Percentiles rank a stretch among this genome's conserved stretches.
phyloP scores from a whole-genome alignment of 306 rosid genomes.

The Inga laurina region DNA sequence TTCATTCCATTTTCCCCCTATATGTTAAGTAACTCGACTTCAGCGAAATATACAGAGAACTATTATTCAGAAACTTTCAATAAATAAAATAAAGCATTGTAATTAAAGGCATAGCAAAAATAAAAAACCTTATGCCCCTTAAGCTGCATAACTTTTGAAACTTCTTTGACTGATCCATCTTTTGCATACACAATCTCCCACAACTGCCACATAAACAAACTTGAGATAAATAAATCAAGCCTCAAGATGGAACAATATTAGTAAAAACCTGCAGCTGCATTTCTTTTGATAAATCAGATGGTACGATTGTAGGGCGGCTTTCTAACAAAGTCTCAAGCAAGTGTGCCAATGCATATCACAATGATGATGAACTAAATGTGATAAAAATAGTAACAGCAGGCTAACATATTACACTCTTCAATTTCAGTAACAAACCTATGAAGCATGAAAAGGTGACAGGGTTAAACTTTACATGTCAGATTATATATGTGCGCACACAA shows the following conservation, averaged over 20 bases:
- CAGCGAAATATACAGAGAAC: too few relatives aligned
- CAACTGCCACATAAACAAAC: slow-evolving; percentile 51
- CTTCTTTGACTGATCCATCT: slow-evolving; percentile 96
- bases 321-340: slow-evolving; percentile 12
- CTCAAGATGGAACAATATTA: not conserved
- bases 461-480: not conserved
- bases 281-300: slow-evolving; percentile 8
- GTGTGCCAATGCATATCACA: slow-evolving; percentile 1
- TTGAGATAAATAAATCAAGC: slow-evolving; percentile 13
- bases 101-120: not conserved
- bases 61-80: too few relatives aligned
- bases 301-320: not conserved
- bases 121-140: slow-evolving; percentile 93
- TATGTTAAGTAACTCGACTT: too few relatives aligned
- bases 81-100: not conserved
- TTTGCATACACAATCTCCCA: slow-evolving; percentile 94
- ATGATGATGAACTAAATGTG: slow-evolving; percentile 9
- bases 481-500: too few relatives aligned
- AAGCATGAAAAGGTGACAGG: not conserved
- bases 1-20: too few relatives aligned
- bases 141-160: slow-evolving; percentile 91
- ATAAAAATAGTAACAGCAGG: not conserved
- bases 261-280: not conserved
- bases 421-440: slow-evolving; percentile 13
- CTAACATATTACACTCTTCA: not conserved